phyloP scores from a whole-genome alignment of 805 yeast species.

The Candida michaelii region DNA sequence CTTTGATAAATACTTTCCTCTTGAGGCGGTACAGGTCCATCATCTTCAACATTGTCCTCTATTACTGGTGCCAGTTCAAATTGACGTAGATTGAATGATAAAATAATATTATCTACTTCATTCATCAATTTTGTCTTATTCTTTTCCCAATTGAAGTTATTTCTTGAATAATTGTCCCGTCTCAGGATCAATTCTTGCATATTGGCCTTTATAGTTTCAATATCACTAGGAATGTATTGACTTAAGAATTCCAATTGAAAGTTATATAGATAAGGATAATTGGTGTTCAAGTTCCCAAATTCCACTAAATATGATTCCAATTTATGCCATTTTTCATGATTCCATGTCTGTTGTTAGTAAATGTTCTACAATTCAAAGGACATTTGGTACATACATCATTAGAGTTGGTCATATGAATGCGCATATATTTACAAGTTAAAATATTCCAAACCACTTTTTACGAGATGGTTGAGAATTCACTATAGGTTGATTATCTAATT shows the following conservation, averaged over 20 bases:
- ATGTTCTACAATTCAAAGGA: no score
- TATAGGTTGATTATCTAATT: no score
- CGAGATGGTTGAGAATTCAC: neutral
- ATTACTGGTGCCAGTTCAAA: conserved; percentile 5
- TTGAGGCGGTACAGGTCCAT: neutral
- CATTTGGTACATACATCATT: neutral
- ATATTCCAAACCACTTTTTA: conserved; percentile 8
- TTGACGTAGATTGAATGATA: conserved; percentile 11
- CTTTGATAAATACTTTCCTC: no score
- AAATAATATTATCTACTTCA: conserved; percentile 17
- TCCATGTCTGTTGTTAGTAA: conserved; percentile 6
- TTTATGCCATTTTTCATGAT: conserved; percentile 13
- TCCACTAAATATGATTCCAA: conserved; percentile 14
- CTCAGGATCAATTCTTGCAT: conserved; percentile 8
- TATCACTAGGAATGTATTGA: conserved; percentile 12
- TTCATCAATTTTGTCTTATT: conserved; percentile 15
- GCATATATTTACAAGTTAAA: conserved; percentile 10
- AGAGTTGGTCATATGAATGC: conserved; percentile 6
- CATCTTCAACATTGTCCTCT: no score
- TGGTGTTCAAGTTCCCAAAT: conserved; percentile 14
- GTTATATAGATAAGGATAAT: conserved; percentile 12
- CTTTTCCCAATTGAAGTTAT: conserved; percentile 16
- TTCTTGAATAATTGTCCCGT: conserved; percentile 9
- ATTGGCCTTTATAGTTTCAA: conserved; percentile 6
- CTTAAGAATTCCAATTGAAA: conserved; percentile 16